Evolutionary conservation across 345 rosid species (phyloP), one percentile per base, ranked within the genome.

Genomic region (Sisymbrium altissimum): DNA sequence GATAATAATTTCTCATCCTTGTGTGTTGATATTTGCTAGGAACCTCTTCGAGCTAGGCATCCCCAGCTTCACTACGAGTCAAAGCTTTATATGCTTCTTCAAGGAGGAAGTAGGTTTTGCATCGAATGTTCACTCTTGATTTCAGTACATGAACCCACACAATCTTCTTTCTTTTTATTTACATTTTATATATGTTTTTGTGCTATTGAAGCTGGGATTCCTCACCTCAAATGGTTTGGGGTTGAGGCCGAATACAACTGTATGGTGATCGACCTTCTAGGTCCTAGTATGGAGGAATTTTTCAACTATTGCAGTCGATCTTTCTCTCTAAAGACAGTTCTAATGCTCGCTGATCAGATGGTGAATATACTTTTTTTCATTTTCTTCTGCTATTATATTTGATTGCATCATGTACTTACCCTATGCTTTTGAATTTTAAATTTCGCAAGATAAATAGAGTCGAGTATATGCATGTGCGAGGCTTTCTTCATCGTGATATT

Each of bases 401-500:
- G 18, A 38, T 70, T 30, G 25, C 25, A 56, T 32, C 25, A 56
- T 32, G 25, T 35, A 7, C 55, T 48, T 38, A 71, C 29, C 2
- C 53, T 77, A 30, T 2, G 23, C 11, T 64, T 49, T 56, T n/a
- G 9, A 3, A 17, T 30, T 18, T 38, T 30, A 0, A 32, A 0
- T 13, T 46, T 14, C 19, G 17, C 9, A 33, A 30, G 98, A 82
- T 94, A 73, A 89, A 88, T 70, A 90, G 99, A 81, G 91, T 95
- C 40, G 99, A 92, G 83, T 95, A 86, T 70, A 92, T 95, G 97
- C 99, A 94, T 75, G 83, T 92, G 19, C 87, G 87, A 71, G 96
- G 97, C 43, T 91, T 94, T 77, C 92, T 94, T 70, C 98, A 94
- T 58, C 97, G 98, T 76, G 98, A 94, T 82, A 88, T 94, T 45